Base-by-base conservation (phyloP, 2,329 filamentous ascomycete genomes). In the Zalaria sp. region DNA sequence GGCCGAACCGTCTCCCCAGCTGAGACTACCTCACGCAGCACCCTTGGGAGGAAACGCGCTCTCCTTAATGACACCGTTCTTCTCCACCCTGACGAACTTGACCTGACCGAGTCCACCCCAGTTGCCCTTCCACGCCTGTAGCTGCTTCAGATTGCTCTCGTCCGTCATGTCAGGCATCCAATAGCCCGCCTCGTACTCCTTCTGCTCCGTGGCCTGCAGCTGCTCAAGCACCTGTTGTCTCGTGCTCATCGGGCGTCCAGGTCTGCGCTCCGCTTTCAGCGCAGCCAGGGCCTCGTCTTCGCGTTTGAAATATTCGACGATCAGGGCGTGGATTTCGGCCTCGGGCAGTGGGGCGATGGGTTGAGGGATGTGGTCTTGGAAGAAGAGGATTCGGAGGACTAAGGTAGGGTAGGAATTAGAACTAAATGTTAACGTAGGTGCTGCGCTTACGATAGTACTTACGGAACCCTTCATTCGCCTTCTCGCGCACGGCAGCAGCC, bases 161-260 rank as follows among this genome's bases (percentile, higher is more conserved):
- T 78, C 72, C 42, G 77, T 73, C 41, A 95, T 65, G 56, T 95
- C 83, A 0, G 89, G 88, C 34, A 93, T 61, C 85, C 83, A 82
- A 55, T 94, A 93, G 0, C 91, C 91, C 41, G 78, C 77, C 48
- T 80, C 73, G 50, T 83, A 84, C 65, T 98, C 91, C 51, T 81
- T 81, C 55, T 81, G 71, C 48, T 95, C 81, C 1, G 65, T 66
- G 9, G 74, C 71, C 42, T 83, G 79, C 49, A 78, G 81, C 53
- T 84, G 71, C 58, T 77, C 79, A 34, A 96, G 66, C 18, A 84
- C 65, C 50, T 88, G 83, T 59, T 95, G 86, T 46, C 76, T 79
- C 25, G 78, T 77, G 54, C 72, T 83, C 11, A 86, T 71, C 5
- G 89, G 87, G 40, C 89, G 74, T 10, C 89, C 89, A 25, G 86